Evolutionary conservation across 2,329 filamentous ascomycete genomes (phyloP), one percentile per base, ranked within the genome.

Genomic region (Aspergillus tamarii): DNA sequence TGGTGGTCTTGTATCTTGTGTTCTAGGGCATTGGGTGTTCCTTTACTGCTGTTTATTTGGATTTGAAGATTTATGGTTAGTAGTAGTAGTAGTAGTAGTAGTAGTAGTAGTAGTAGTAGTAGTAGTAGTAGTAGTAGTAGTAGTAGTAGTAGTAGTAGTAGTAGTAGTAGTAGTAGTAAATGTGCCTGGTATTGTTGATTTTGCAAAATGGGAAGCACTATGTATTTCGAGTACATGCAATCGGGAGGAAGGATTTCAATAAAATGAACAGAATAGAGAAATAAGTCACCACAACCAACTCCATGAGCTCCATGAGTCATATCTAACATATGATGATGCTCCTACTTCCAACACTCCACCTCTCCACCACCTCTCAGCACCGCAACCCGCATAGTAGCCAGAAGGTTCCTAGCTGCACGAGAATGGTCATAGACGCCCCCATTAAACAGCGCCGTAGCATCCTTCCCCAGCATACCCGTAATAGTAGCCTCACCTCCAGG

Each of bases 351-450:
- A 23, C 43, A 23, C 48, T 54, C 58, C 21, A 53, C 58, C 36
- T 54, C 58, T 5, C 46, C 32, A 16, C 58, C 46, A 10, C 58
- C 58, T 11, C 34, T 14, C 11, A 60, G 23, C 7, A 41, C 58
- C 28, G 58, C 58, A 52, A 54, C 48, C 39, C 46, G 32, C 46
- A 60, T 50, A 16, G 58, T 60, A 23, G 45, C 30, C 26, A 60
- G 23, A 6, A 60, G 26, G 26, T 54, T 53, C 30, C 30, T 26
- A 21, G 59, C 59, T 3, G 50, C 19, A 3, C 41, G 53, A 21
- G 59, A 60, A 45, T 60, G 50, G 41, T 12, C 16, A n/a, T 60
- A 60, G 21, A 54, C 46, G 14, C 41, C 58, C 6, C 58, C 48
- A 32, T 60, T 60, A 12, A 60, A 45, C 21, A 43, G 32, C 21